Evolutionary conservation across 208 protist genomes (phyloP).

Genomic region (Herpetomonas tarakana): DNA sequence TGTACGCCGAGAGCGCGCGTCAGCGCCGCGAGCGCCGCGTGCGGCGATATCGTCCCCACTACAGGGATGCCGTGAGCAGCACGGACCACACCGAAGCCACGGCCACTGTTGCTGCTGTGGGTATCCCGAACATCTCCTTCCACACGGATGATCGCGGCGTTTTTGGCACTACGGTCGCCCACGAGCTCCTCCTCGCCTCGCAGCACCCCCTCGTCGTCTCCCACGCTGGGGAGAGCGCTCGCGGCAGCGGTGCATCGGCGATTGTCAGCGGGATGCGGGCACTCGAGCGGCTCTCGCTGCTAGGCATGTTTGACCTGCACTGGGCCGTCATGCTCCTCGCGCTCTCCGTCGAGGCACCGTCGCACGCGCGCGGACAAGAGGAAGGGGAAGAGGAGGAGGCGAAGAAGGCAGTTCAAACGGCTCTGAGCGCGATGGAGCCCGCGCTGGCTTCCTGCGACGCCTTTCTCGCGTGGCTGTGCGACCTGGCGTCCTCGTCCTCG

Average conservation of each 20-base stretch:
- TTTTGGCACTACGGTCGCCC: conserved; percentile 59
- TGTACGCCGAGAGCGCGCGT: conserved; percentile 4
- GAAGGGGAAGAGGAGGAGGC: neutral
- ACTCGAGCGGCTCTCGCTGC: conserved; percentile 46
- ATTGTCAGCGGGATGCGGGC: conserved; percentile 27
- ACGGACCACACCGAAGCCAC: neutral
- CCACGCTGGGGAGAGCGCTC: neutral
- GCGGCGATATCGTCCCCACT: neutral
- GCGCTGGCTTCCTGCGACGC: too few relatives aligned
- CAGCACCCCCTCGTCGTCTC: conserved; percentile 33
- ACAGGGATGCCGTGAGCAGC: neutral
- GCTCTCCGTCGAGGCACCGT: conserved; percentile 1
- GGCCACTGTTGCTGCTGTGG: neutral
- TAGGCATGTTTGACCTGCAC: conserved; percentile 57
- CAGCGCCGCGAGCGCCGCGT: conserved; percentile 3
- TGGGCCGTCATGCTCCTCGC: conserved; percentile 38
- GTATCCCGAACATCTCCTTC: conserved; percentile 60
- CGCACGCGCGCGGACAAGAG: neutral
- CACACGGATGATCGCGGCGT: conserved; percentile 88
- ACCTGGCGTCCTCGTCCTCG: too few relatives aligned
- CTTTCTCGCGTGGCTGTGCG: too few relatives aligned
- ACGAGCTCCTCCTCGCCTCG: conserved; percentile 48
- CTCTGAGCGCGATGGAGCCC: too few relatives aligned
- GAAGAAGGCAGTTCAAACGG: too few relatives aligned
- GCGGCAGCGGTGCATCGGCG: neutral